Percentiles rank a stretch among this genome's conserved stretches.
phyloP scores from a whole-genome alignment of 2,329 filamentous ascomycete genomes.

The Diaporthe citrichinensis region DNA sequence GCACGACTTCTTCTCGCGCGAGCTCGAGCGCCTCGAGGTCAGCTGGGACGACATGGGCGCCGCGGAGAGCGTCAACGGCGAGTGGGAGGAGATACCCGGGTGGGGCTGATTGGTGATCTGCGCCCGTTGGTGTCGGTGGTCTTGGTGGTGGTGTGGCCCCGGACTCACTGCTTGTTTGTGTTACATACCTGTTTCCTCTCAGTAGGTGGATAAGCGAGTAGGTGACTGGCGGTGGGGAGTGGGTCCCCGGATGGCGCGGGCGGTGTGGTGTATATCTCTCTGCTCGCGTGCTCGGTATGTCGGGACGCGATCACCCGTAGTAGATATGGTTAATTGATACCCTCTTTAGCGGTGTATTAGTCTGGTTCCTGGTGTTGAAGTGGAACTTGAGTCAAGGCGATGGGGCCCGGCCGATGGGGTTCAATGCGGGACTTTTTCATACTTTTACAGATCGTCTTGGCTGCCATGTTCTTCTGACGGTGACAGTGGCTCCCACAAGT shows the following conservation, averaged over 20 bases:
- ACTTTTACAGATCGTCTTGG: background rate
- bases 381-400: background rate
- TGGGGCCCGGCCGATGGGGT: background rate
- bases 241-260: background rate
- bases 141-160: background rate
- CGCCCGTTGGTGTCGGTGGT: background rate
- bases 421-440: background rate
- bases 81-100: slow-evolving; percentile 44
- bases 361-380: background rate
- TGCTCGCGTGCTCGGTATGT: slow-evolving; percentile 6
- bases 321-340: slow-evolving; percentile 40
- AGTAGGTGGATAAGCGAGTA: background rate
- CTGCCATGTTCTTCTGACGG: background rate
- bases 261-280: slow-evolving; percentile 16
- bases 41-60: slow-evolving; percentile 60
- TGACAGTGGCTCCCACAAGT: background rate
- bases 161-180: background rate
- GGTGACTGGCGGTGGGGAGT: slow-evolving; percentile 1
- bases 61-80: slow-evolving; percentile 48
- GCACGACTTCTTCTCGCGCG: slow-evolving; percentile 83
- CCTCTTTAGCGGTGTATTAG: slow-evolving; percentile 32
- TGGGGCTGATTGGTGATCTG: slow-evolving; percentile 34
- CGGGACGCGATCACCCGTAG: background rate
- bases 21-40: slow-evolving; percentile 80
- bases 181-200: slow-evolving; percentile 9